Evolutionary conservation across 257 asterid species (phyloP).

Genomic region (Solanum lycopersicoides): DNA sequence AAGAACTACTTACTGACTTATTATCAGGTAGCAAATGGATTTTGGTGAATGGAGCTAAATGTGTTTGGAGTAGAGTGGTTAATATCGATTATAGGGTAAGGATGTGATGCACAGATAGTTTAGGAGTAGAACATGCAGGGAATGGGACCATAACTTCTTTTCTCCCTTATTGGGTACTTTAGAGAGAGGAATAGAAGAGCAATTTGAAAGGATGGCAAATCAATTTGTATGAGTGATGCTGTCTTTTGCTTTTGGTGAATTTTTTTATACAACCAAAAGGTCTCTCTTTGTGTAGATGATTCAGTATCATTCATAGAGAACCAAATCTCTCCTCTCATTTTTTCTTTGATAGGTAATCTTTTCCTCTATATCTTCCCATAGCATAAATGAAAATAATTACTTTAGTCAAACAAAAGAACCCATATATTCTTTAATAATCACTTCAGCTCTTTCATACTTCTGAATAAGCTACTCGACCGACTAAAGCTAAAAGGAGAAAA

Average conservation of each 20-base stretch:
- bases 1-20: background rate
- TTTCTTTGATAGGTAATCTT: background rate
- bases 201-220: background rate
- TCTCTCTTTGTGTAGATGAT: background rate
- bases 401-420: background rate
- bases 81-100: background rate
- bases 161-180: background rate
- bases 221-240: background rate
- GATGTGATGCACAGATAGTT: background rate
- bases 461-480: background rate
- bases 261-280: background rate
- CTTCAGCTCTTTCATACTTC: background rate
- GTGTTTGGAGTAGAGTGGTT: background rate
- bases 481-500: background rate
- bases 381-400: background rate
- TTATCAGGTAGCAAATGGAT: background rate
- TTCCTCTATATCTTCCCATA: background rate
- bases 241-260: background rate
- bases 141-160: background rate
- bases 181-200: background rate
- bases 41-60: background rate
- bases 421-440: background rate
- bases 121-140: background rate
- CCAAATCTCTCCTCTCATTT: background rate
- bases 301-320: background rate